These are phyloP conservation scores for Lanmaoa rubissima DNA, from an alignment of 768 basidiomycete species.

Conservation along the genomic window DNA sequence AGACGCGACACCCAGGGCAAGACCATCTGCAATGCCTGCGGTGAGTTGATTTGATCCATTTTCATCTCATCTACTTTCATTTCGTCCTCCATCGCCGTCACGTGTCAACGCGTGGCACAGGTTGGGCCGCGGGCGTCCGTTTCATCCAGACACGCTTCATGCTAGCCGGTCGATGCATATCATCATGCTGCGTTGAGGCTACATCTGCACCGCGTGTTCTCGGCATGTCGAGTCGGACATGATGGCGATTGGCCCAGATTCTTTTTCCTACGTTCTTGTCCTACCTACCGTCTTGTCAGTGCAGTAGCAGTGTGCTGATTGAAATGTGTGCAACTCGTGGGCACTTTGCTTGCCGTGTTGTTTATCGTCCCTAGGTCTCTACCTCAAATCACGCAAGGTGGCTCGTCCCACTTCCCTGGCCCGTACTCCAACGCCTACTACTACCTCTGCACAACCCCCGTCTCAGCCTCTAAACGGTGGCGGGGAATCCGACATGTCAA, in stretches of 20 bases:
- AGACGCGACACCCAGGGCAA: conserved; percentile 78
- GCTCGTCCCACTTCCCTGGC: conserved; percentile 65
- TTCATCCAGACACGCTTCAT: conserved; percentile 25
- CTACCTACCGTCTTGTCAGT: conserved; percentile 34
- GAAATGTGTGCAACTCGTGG: conserved; percentile 40
- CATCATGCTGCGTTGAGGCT: conserved; percentile 33
- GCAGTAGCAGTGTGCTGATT: conserved; percentile 39
- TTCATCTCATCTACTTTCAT: conserved; percentile 36
- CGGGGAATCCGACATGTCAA: conserved; percentile 36
- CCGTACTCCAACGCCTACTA: conserved; percentile 35
- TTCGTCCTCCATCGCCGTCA: conserved; percentile 35
- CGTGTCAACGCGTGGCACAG: conserved; percentile 37
- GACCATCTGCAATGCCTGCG: conserved; percentile 87
- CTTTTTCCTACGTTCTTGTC: conserved; percentile 32
- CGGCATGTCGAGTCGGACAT: conserved; percentile 34
- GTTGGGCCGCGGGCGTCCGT: conserved; percentile 35
- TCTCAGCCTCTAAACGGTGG: conserved; percentile 35
- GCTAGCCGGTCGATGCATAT: conserved; percentile 34
- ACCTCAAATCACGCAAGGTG: conserved; percentile 80
- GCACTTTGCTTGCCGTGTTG: conserved; percentile 33
- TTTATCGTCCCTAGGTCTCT: conserved; percentile 59
- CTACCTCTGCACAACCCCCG: conserved; percentile 32
- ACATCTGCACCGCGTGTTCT: conserved; percentile 35
- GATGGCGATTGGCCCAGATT: conserved; percentile 35
- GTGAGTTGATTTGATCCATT: conserved; percentile 49